phyloP scores from a whole-genome alignment of 768 basidiomycete genomes.

The Podaxis mareebaensis region DNA sequence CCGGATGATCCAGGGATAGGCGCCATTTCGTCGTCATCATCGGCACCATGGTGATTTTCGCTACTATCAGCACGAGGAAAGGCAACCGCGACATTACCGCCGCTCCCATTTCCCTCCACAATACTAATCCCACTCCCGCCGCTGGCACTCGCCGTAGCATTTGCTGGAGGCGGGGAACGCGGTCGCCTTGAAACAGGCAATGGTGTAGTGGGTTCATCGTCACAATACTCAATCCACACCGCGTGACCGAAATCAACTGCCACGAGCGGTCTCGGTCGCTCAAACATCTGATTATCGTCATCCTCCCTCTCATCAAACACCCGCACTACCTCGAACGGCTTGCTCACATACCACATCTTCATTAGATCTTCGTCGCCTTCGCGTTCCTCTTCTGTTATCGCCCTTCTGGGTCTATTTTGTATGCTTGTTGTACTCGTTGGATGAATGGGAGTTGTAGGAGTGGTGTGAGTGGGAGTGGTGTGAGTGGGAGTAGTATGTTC shows the following conservation, averaged over 20 bases:
- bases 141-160: background rate
- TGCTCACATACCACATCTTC: conserved; percentile 69
- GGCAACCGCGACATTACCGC: background rate
- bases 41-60: background rate
- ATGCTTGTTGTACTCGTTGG: conserved; percentile 8
- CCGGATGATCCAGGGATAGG: background rate
- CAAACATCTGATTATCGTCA: conserved; percentile 32
- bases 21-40: background rate
- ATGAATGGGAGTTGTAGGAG: too few relatives aligned
- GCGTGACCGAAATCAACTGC: conserved; percentile 89
- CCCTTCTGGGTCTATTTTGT: background rate
- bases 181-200: too few relatives aligned
- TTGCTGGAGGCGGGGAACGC: too few relatives aligned
- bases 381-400: conserved; percentile 4
- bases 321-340: conserved; percentile 72
- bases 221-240: conserved; percentile 72
- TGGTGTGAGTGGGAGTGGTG: too few relatives aligned
- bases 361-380: conserved; percentile 53
- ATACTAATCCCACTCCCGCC: background rate
- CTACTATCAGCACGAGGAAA: background rate
- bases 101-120: background rate
- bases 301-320: conserved; percentile 52
- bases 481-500: background rate
- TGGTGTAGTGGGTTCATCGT: conserved; percentile 22
- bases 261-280: conserved; percentile 67